These are phyloP conservation scores for Petunia axillaris DNA, from an alignment of 257 asterid species.

Conservation along the genomic window DNA sequence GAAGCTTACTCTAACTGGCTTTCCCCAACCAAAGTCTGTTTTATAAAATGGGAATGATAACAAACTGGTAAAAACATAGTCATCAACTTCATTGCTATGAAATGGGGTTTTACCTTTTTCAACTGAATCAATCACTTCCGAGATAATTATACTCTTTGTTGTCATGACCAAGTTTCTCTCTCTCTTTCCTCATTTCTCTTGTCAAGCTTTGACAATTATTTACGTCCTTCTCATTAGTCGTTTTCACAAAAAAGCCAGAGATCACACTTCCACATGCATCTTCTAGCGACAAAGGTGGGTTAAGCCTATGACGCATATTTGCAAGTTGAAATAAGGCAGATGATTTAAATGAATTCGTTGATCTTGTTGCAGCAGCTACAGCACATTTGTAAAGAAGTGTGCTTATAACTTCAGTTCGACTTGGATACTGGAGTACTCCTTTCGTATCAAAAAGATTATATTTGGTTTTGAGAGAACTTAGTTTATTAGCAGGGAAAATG, in stretches of 20 bases:
- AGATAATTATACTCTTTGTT: not conserved
- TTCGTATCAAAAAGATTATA: not conserved
- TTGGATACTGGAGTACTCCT: not conserved
- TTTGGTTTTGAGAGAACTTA: not conserved
- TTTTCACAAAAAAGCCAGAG: no score
- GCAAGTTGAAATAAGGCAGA: not conserved
- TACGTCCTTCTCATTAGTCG: not conserved
- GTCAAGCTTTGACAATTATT: not conserved
- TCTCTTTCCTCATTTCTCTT: not conserved
- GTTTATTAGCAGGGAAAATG: not conserved
- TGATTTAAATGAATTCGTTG: not conserved
- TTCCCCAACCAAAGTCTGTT: conserved; percentile 31
- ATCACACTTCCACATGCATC: not conserved
- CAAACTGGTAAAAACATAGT: not conserved
- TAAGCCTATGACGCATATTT: not conserved
- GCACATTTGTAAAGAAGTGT: conserved; percentile 12
- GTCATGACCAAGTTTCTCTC: no score
- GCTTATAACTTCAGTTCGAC: not conserved
- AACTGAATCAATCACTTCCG: not conserved
- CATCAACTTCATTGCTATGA: not conserved
- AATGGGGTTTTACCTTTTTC: not conserved
- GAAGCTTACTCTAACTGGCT: conserved; percentile 15
- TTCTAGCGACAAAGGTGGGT: not conserved
- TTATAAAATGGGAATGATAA: conserved; percentile 18
- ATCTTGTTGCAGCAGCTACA: not conserved